Percentiles rank a stretch among this genome's conserved stretches.
Evolutionary conservation across 176 grass and related monocot genomes (phyloP).

Genomic region (Oryza brachyantha): DNA sequence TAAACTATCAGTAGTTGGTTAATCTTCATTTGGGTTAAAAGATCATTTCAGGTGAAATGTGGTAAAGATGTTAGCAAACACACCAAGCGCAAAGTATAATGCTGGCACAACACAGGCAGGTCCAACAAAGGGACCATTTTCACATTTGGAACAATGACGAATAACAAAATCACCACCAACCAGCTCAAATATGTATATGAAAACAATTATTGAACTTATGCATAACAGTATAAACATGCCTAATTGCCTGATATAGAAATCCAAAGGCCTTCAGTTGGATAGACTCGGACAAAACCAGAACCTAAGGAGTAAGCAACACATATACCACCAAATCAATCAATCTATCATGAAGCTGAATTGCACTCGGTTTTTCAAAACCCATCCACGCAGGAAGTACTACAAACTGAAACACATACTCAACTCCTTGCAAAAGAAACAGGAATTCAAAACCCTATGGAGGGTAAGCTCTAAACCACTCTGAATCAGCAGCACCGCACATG

Average conservation of each 20-base stretch:
- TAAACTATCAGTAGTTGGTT: not conserved
- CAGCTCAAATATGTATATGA: not conserved
- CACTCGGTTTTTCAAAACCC: not conserved
- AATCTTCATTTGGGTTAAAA: not conserved
- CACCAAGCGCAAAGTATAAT: not conserved
- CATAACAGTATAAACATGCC: not conserved
- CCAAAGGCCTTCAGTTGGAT: not conserved
- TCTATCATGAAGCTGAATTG: not conserved
- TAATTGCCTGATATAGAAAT: not conserved
- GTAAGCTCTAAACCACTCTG: conserved; percentile 10
- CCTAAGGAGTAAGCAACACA: not conserved
- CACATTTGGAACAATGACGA: not conserved
- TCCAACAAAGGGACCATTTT: not conserved
- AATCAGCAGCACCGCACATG: not conserved
- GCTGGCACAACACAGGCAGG: not conserved
- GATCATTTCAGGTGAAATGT: not conserved
- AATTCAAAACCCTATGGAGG: conserved; percentile 6
- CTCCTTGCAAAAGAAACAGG: not conserved
- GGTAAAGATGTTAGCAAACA: not conserved
- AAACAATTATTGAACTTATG: not conserved
- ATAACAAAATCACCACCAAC: not conserved
- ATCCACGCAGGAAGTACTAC: not conserved
- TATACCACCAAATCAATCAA: not conserved
- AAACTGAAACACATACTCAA: not conserved
- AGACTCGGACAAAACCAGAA: not conserved